A percentile compares a stretch with the other conserved stretches of the same genome.
Evolutionary conservation across 768 basidiomycete species (phyloP).

Genomic region (Naganishia friedmannii): DNA sequence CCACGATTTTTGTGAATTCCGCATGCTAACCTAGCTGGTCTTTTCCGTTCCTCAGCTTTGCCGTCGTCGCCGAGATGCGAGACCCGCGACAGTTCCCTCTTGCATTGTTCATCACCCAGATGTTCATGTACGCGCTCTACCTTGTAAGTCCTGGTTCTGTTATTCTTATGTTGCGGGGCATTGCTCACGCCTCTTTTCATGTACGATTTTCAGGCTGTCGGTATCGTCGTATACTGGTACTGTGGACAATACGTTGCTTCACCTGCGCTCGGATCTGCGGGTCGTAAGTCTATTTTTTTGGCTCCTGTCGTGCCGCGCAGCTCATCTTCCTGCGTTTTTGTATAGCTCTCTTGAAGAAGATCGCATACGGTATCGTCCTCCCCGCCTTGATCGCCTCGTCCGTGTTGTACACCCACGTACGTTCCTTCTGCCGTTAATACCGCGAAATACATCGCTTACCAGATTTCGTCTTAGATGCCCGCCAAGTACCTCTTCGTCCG

Average conservation of each 20-base stretch:
- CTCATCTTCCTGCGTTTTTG: not conserved
- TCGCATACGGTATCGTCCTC: constrained; percentile 37
- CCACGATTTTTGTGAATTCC: not conserved
- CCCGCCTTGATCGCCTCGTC: constrained; percentile 37
- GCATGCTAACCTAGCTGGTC: too few relatives aligned
- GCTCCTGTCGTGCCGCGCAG: constrained; percentile 21
- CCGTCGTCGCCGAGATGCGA: constrained; percentile 40
- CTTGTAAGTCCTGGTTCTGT: not conserved
- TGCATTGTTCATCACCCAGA: constrained; percentile 23
- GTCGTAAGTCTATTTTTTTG: constrained; percentile 35
- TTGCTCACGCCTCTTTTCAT: not conserved
- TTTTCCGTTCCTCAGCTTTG: constrained; percentile 22
- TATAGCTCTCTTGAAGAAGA: constrained; percentile 27
- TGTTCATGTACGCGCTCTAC: constrained; percentile 32
- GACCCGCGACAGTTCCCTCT: constrained; percentile 16
- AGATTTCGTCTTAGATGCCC: not conserved
- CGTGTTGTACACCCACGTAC: constrained; percentile 40
- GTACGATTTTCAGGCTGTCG: constrained; percentile 35
- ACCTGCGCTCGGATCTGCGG: constrained; percentile 46
- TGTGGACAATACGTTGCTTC: constrained; percentile 40
- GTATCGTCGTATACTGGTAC: constrained; percentile 46
- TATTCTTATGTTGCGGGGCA: not conserved
- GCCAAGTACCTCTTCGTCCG: constrained; percentile 33
- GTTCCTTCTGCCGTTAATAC: constrained; percentile 18
- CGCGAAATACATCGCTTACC: not conserved